Conservation (phyloP, 495 filamentous ascomycete species). For the Penicillium bialowiezense region DNA sequence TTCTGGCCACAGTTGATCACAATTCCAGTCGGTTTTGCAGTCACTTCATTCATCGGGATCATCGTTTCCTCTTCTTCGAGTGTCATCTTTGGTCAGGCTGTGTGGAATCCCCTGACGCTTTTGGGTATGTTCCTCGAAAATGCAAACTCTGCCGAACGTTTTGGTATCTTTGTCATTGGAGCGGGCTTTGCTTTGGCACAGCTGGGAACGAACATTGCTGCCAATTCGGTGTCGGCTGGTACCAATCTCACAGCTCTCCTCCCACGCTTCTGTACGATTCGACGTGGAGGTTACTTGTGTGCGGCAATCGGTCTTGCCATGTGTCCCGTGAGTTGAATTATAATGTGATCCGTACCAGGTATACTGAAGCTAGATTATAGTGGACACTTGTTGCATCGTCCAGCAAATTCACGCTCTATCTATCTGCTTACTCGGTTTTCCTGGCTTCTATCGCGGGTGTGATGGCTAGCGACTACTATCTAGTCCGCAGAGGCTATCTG, state of each 20-base stretch:
- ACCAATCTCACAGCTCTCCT: conserved; percentile 86
- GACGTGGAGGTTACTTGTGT: conserved; percentile 84
- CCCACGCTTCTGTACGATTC: conserved; percentile 80
- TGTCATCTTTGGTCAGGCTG: conserved; percentile 68
- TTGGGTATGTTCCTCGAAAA: conserved; percentile 67
- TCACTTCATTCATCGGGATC: conserved; percentile 89
- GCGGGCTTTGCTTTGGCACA: conserved; percentile 82
- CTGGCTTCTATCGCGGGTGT: conserved; percentile 88
- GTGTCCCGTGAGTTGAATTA: conserved; percentile 55
- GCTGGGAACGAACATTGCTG: conserved; percentile 87
- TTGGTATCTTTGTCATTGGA: conserved; percentile 83
- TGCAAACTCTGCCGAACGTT: conserved; percentile 67
- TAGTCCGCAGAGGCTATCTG: conserved; percentile 77
- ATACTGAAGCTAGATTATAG: conserved; percentile 13
- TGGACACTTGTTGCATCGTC: conserved; percentile 71
- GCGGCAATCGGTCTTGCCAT: conserved; percentile 77
- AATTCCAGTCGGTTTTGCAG: conserved; percentile 77
- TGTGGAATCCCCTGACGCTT: conserved; percentile 83
- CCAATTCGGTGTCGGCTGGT: conserved; percentile 85
- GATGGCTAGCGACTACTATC: conserved; percentile 83
- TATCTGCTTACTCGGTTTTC: conserved; percentile 89
- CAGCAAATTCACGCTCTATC: conserved; percentile 85
- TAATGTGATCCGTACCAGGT: background rate
- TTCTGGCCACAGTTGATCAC: conserved; percentile 81
- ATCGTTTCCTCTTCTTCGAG: conserved; percentile 81